These are phyloP conservation scores for Pistacia atlantica DNA, from an alignment of 345 rosid species.

Conservation along the genomic window DNA sequence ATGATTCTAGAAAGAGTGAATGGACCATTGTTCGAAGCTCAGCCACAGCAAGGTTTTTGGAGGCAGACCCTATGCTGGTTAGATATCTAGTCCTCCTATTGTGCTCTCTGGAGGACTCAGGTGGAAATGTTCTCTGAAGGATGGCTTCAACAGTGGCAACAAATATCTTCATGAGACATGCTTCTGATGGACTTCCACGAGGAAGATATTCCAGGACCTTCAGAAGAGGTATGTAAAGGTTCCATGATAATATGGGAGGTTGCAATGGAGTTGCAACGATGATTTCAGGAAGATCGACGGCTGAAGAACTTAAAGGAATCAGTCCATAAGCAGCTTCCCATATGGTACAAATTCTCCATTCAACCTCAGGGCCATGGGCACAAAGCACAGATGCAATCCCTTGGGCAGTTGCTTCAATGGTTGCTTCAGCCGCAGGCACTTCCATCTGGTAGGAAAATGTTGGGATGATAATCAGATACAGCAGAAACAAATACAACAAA, in stretches of 20 bases:
- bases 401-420: conserved; percentile 99
- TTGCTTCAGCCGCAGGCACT: conserved; percentile 95
- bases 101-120: conserved; percentile 56
- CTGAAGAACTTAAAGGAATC: conserved; percentile 93
- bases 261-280: conserved; percentile 92
- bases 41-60: conserved; percentile 89
- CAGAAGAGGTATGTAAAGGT: conserved; percentile 92
- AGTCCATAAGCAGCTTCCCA: conserved; percentile 99
- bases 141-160: conserved; percentile 95
- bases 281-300: conserved; percentile 97
- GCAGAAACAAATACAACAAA: neutral
- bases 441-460: conserved; percentile 63
- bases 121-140: conserved; percentile 85
- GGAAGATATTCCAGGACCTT: conserved; percentile 98
- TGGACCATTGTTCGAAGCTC: conserved; percentile 99
- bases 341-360: conserved; percentile 98
- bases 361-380: conserved; percentile 99
- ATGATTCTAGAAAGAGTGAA: conserved; percentile 88
- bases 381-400: conserved; percentile 99
- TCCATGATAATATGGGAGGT: conserved; percentile 92
- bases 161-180: conserved; percentile 95
- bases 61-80: conserved; percentile 58
- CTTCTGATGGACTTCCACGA: conserved; percentile 97
- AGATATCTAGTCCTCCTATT: conserved; percentile 53
- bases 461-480: conserved; percentile 23